Evolutionary conservation across 352 stramenopile species (phyloP).

Genomic region (Chrysophaeum taylorii): DNA sequence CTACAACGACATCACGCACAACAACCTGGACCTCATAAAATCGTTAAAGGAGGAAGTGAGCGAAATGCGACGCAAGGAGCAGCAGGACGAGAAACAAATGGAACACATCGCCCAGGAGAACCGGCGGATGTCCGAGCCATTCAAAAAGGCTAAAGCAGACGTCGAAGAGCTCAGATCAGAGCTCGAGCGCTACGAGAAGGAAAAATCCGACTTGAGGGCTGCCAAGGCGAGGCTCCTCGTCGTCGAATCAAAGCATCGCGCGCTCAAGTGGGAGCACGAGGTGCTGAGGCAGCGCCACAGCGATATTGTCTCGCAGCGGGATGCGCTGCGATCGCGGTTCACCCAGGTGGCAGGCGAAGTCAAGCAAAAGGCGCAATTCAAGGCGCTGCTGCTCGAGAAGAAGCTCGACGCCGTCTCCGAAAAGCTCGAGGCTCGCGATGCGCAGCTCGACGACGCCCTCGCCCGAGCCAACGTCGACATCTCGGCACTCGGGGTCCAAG

Average conservation of each 20-base stretch:
- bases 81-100: constrained; percentile 80
- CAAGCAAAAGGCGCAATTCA: constrained; percentile 80
- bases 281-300: constrained; percentile 72
- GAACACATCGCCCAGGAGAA: constrained; percentile 87
- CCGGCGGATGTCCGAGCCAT: constrained; percentile 79
- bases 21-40: constrained; percentile 91
- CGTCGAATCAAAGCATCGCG: constrained; percentile 69
- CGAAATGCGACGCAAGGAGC: constrained; percentile 85
- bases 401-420: constrained; percentile 70
- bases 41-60: constrained; percentile 82
- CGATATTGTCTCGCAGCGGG: constrained; percentile 65
- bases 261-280: constrained; percentile 77
- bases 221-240: constrained; percentile 61
- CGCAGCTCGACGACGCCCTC: constrained; percentile 78
- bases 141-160: constrained; percentile 68
- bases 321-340: constrained; percentile 74
- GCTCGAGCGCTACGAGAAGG: constrained; percentile 45
- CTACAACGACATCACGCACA: constrained; percentile 93
- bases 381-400: constrained; percentile 83
- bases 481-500: constrained; percentile 33
- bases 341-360: constrained; percentile 75
- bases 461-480: constrained; percentile 74
- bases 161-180: constrained; percentile 38
- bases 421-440: constrained; percentile 74
- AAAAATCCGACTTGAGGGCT: constrained; percentile 45